These are phyloP conservation scores for Niebla homalea DNA, from an alignment of 495 filamentous ascomycete species.

Conservation along the genomic window DNA sequence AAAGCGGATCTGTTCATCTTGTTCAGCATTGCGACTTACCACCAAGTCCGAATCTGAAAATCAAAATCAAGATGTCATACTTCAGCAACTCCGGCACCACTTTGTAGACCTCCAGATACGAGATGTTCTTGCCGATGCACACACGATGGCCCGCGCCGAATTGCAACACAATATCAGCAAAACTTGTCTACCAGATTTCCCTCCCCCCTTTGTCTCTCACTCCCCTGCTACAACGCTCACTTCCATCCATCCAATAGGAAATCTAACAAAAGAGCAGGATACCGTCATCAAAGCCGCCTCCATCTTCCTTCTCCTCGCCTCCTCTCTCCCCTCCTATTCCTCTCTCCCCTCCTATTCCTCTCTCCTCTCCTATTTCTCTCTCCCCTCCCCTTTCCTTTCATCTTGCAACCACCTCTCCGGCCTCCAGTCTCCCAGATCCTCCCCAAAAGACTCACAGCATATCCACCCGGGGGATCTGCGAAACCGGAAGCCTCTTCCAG, in stretches of 20 bases:
- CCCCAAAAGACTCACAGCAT: constrained; percentile 15
- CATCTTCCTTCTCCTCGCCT: constrained; percentile 4
- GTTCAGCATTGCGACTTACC: too few species aligned
- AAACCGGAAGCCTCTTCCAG: constrained; percentile 16
- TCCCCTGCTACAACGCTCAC: too few species aligned
- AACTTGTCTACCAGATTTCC: too few species aligned
- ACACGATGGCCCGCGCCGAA: constrained; percentile 52
- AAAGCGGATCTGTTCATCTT: too few species aligned
- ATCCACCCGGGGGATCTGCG: constrained; percentile 30
- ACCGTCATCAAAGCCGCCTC: constrained; percentile 14
- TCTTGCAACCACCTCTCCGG: constrained; percentile 18
- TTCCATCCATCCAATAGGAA: neutral
- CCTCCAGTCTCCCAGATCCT: constrained; percentile 16
- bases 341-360: neutral
- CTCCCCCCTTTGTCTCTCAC: too few species aligned
- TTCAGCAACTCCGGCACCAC: constrained; percentile 57
- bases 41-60: too few species aligned
- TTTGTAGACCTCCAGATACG: constrained; percentile 66
- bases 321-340: neutral
- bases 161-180: constrained; percentile 3
- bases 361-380: constrained; percentile 11
- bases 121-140: constrained; percentile 64
- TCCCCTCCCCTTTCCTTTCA: too few species aligned
- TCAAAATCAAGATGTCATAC: constrained; percentile 13
- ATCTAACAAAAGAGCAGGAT: neutral